These are phyloP conservation scores for Exophiala oligosperma DNA, from an alignment of 2,329 filamentous ascomycete genomes.

Conservation along the genomic window DNA sequence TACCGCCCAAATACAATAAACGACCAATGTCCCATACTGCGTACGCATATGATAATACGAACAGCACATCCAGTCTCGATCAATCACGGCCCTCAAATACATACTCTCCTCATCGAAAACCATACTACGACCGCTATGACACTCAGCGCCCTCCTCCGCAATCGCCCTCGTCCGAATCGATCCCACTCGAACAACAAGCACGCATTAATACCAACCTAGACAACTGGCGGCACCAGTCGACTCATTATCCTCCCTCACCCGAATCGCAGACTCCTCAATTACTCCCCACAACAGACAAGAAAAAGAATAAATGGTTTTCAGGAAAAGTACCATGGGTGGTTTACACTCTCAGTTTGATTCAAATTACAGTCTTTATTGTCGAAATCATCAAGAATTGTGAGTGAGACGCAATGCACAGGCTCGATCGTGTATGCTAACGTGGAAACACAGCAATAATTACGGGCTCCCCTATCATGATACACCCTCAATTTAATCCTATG, in stretches of 20 bases:
- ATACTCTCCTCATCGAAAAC: conserved; percentile 7
- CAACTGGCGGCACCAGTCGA: conserved; percentile 36
- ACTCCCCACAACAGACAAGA: conserved; percentile 23
- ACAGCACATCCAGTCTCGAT: conserved; percentile 33
- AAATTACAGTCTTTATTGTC: conserved; percentile 82
- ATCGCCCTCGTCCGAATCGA: conserved; percentile 18
- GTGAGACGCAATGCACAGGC: conserved; percentile 31
- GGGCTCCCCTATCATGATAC: conserved; percentile 65
- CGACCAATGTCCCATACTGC: conserved; percentile 12
- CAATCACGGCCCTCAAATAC: conserved; percentile 13
- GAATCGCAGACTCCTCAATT: conserved; percentile 47
- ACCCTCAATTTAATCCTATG: conserved; percentile 93
- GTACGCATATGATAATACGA: conserved; percentile 13
- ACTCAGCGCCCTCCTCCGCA: conserved; percentile 2
- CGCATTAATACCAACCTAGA: conserved; percentile 19
- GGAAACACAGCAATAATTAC: conserved; percentile 65
- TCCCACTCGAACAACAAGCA: conserved; percentile 22
- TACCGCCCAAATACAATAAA: conserved; percentile 12
- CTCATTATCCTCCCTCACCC: conserved; percentile 53
- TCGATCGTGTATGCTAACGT: conserved; percentile 3
- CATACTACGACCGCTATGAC: conserved; percentile 14
- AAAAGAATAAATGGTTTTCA: conserved; percentile 53
- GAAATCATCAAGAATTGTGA: conserved; percentile 83
- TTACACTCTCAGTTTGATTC: conserved; percentile 73
- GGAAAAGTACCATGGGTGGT: conserved; percentile 74